Base-by-base conservation (phyloP, 2,329 filamentous ascomycete genomes). In the Akanthomyces dipterigenus region DNA sequence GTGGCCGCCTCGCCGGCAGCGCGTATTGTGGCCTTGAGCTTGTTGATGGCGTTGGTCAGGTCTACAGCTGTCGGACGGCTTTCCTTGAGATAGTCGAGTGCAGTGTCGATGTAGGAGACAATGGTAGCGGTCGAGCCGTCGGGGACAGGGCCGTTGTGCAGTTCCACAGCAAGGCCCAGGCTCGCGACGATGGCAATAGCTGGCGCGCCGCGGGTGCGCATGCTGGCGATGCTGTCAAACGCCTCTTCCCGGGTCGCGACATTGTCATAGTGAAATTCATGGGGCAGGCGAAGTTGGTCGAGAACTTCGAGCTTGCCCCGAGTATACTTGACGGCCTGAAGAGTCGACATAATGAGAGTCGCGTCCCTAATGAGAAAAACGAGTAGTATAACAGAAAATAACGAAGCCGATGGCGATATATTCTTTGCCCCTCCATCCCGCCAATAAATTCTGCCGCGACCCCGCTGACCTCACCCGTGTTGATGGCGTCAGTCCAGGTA, bases 151-250 rank as follows among this genome's bases (percentile, higher is more conserved):
- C 82, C 81, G 8, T 83, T 82, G 55, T 86, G 79, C 9, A 98
- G 76, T 73, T 98, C 93, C 9, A 96, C 90, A 1, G 92, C 93
- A 40, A 97, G 83, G 2, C 90, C 88, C 38, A 99, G 83, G 22
- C 90, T 90, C 24, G 95, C 95, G n/a, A 99, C 95, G 65, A 99
- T 98, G 49, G 95, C 95, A 73, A 99, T 99, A 50, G 95, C 95
- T 0, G 95, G 95, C 5, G 95, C 95, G 38, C 76, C 91, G 69
- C 90, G 86, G 7, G 88, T 86, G 54, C 86, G 78, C 90, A 95
- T 95, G 18, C 88, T 82, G 68, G 86, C 87, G 76, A 95, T 95
- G 68, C 88, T 90, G 72, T 91, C 87, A 76, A 91, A 95, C 42
- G 89, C 90, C 75, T 91, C 88, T 67, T 88, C 83, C 64, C 86